Evolutionary conservation across 176 grass and related monocot genomes (phyloP).

Genomic region (Zea mays): DNA sequence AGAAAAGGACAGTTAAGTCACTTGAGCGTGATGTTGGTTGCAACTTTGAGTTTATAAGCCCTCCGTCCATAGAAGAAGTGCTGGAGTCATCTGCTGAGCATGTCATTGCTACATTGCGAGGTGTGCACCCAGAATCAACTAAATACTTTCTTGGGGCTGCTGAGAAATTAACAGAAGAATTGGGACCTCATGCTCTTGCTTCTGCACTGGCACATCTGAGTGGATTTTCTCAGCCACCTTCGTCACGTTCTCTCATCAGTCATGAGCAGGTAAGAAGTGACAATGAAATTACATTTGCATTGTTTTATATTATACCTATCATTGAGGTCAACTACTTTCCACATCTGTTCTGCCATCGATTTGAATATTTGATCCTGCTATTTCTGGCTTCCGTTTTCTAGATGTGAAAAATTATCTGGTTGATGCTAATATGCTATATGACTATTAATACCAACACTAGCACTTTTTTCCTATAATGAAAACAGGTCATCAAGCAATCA

Average conservation of each 20-base stretch:
- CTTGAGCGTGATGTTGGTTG: constrained; percentile 90
- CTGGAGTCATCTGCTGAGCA: constrained; percentile 92
- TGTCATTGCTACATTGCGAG: constrained; percentile 78
- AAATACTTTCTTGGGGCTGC: constrained; percentile 75
- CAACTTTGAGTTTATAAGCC: constrained; percentile 83
- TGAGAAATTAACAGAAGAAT: constrained; percentile 64
- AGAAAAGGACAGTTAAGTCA: constrained; percentile 90
- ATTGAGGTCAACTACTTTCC: neutral
- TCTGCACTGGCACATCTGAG: constrained; percentile 95
- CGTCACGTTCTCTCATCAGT: constrained; percentile 89
- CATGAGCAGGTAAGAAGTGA: constrained; percentile 73
- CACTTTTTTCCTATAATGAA: neutral
- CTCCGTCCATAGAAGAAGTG: constrained; percentile 71
- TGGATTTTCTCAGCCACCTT: constrained; percentile 94
- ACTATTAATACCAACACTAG: neutral
- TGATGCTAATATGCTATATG: constrained; percentile 34
- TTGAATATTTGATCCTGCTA: neutral
- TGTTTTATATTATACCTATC: constrained; percentile 17
- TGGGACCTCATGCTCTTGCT: constrained; percentile 85
- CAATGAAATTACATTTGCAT: constrained; percentile 14
- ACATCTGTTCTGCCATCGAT: neutral
- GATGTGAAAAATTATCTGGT: constrained; percentile 13
- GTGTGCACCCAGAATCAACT: constrained; percentile 74
- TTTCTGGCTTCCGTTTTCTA: constrained; percentile 19
- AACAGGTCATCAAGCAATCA: constrained; percentile 14